Percentiles rank a stretch among this genome's conserved stretches.
Evolutionary conservation across 176 grass and related monocot genomes (phyloP).

Genomic region (Musa itinerans): DNA sequence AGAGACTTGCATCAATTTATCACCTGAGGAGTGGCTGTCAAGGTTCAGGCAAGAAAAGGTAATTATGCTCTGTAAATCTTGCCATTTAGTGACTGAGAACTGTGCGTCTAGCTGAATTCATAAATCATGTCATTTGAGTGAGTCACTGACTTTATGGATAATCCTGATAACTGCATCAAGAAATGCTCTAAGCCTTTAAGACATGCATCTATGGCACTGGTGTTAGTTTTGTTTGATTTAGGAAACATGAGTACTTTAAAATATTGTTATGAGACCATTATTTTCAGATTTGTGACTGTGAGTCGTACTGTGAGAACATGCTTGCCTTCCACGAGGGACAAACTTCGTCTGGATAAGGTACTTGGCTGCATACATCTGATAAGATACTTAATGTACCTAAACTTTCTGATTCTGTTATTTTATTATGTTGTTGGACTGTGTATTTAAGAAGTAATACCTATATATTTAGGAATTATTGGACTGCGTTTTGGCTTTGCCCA

Average conservation of each 20-base stretch:
- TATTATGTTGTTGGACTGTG: neutral
- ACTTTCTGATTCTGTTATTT: neutral
- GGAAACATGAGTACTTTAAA: neutral
- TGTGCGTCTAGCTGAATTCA: neutral
- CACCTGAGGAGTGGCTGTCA: constrained; percentile 56
- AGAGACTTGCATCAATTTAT: constrained; percentile 86
- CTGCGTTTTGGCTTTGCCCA: neutral
- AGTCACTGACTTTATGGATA: neutral
- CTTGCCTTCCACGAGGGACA: constrained; percentile 52
- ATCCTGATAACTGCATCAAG: neutral
- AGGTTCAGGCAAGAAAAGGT: constrained; percentile 95
- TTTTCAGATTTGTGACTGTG: constrained; percentile 88
- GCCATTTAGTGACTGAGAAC: neutral
- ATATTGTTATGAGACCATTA: constrained; percentile 11
- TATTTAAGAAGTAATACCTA: neutral
- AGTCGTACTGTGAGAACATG: constrained; percentile 56
- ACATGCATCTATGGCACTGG: too few relatives aligned
- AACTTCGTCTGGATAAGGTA: constrained; percentile 75
- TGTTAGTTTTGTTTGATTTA: neutral
- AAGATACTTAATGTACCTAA: neutral
- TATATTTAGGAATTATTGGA: neutral
- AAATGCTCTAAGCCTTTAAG: neutral
- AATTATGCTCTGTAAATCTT: neutral
- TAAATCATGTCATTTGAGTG: neutral
- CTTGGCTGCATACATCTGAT: neutral